Evolutionary conservation across 2,329 filamentous ascomycete species (phyloP).

Genomic region (Alternaria conjuncta): DNA sequence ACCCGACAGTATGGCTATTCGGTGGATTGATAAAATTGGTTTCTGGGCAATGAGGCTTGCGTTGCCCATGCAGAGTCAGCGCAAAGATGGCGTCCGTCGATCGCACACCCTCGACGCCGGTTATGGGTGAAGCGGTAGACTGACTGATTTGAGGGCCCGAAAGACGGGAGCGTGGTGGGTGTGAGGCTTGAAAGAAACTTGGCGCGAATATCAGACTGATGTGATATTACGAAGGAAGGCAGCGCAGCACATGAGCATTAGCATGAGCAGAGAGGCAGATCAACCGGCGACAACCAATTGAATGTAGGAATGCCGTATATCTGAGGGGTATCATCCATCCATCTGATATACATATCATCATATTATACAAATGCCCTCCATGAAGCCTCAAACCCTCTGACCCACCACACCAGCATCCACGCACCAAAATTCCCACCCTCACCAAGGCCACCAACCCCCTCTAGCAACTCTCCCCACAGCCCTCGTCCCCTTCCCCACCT

Average conservation of each 20-base stretch:
- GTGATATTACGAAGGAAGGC: not conserved
- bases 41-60: not conserved
- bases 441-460: constrained; percentile 38
- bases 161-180: not conserved
- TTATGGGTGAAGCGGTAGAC: not conserved
- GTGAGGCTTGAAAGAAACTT: not conserved
- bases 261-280: not conserved
- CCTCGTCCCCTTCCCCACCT: constrained; percentile 18
- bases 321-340: constrained; percentile 4
- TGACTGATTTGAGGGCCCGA: not conserved
- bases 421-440: not conserved
- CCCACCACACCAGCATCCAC: not conserved
- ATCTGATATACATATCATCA: not conserved
- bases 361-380: not conserved
- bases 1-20: not conserved
- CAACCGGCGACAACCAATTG: too few relatives aligned
- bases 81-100: not conserved
- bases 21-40: not conserved
- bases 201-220: not conserved
- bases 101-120: not conserved
- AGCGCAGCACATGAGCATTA: not conserved
- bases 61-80: not conserved
- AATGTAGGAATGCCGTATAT: not conserved
- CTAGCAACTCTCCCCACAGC: constrained; percentile 21
- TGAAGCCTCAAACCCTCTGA: not conserved